These are phyloP conservation scores for Celoporthe dispersa DNA, from an alignment of 2,329 filamentous ascomycete species.

Conservation along the genomic window DNA sequence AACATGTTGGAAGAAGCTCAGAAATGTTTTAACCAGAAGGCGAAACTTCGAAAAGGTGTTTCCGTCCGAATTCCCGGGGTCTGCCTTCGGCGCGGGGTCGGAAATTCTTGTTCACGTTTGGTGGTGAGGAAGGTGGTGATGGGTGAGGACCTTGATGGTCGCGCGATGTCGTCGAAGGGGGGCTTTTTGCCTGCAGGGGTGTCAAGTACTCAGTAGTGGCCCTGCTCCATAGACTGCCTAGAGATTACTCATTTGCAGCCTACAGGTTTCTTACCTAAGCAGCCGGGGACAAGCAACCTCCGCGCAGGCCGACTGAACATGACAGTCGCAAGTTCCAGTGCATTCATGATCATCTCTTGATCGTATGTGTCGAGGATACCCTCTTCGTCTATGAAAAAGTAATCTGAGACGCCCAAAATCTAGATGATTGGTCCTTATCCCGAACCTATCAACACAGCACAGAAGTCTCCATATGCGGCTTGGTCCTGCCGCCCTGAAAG, in stretches of 20 bases:
- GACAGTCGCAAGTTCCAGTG: background rate
- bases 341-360: background rate
- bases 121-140: background rate
- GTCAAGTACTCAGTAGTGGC: background rate
- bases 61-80: background rate
- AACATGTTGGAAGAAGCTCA: background rate
- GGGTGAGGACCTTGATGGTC: conserved; percentile 40
- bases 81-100: background rate
- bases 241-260: background rate
- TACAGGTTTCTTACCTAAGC: background rate
- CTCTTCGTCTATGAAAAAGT: background rate
- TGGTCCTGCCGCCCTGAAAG: conserved; percentile 1
- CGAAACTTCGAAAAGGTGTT: no score
- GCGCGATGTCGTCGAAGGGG: conserved; percentile 11
- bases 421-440: background rate
- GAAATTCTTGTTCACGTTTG: background rate
- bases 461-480: background rate
- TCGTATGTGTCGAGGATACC: background rate
- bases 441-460: background rate
- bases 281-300: background rate
- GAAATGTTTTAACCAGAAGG: no score
- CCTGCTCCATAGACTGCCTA: background rate
- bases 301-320: background rate
- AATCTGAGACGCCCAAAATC: background rate
- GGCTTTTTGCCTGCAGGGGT: conserved; percentile 7